phyloP scores from a whole-genome alignment of 345 rosid genomes.

The Dipteronia sinensis region DNA sequence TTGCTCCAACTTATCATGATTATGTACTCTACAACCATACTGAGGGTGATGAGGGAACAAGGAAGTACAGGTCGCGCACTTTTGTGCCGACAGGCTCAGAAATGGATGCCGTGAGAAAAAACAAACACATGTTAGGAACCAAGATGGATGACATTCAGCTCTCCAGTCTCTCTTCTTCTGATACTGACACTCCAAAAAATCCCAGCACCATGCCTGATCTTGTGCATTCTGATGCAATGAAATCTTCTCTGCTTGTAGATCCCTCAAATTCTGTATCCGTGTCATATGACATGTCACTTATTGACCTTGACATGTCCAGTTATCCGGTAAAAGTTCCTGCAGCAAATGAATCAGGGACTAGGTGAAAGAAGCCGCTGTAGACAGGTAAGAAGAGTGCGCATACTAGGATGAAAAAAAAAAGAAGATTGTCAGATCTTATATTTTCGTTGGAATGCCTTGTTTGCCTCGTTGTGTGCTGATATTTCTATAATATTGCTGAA shows the following conservation, averaged over 20 bases:
- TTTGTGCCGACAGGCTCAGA: constrained; percentile 98
- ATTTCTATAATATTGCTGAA: constrained; percentile 18
- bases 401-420: constrained; percentile 4
- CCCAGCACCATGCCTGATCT: constrained; percentile 33
- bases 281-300: constrained; percentile 80
- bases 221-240: constrained; percentile 49
- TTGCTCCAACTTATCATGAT: constrained; percentile 96
- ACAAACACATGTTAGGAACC: constrained; percentile 64
- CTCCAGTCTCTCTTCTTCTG: constrained; percentile 69
- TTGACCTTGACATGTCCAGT: constrained; percentile 83
- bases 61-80: constrained; percentile 87
- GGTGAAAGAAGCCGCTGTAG: constrained; percentile 44
- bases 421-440: background rate
- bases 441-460: constrained; percentile 19
- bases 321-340: constrained; percentile 81
- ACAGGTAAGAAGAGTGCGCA: constrained; percentile 18
- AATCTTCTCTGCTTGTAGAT: constrained; percentile 73
- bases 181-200: constrained; percentile 57
- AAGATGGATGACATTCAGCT: constrained; percentile 79
- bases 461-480: constrained; percentile 14
- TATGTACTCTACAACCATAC: constrained; percentile 89
- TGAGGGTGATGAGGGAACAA: constrained; percentile 86
- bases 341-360: constrained; percentile 50
- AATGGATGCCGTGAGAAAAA: constrained; percentile 91
- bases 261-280: constrained; percentile 49